Evolutionary conservation across 352 stramenopile species (phyloP).

Genomic region (Phytophthora cactorum): DNA sequence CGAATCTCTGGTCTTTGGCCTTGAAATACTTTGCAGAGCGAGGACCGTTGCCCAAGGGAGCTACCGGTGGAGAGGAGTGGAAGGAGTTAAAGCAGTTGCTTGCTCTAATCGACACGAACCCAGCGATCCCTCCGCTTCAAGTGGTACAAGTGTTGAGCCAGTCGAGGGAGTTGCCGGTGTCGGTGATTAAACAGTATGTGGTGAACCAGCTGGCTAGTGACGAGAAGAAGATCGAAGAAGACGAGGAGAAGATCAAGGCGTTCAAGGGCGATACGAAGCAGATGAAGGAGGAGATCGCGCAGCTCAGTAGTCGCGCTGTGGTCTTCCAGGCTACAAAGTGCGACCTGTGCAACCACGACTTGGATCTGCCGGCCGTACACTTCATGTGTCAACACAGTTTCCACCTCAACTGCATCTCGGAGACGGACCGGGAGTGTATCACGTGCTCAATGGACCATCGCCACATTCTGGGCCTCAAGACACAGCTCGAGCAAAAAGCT

Average conservation of each 20-base stretch:
- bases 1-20: slow-evolving; percentile 90
- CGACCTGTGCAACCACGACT: slow-evolving; percentile 87
- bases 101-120: slow-evolving; percentile 78
- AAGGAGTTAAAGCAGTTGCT: slow-evolving; percentile 83
- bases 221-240: slow-evolving; percentile 84
- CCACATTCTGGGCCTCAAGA: slow-evolving; percentile 87
- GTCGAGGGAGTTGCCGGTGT: slow-evolving; percentile 79
- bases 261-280: slow-evolving; percentile 89
- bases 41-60: slow-evolving; percentile 73
- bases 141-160: slow-evolving; percentile 88
- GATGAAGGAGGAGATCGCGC: slow-evolving; percentile 90
- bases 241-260: slow-evolving; percentile 87
- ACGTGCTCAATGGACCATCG: slow-evolving; percentile 89
- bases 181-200: slow-evolving; percentile 87
- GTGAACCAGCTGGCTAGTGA: slow-evolving; percentile 84
- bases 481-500: slow-evolving; percentile 87
- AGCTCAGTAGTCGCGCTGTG: slow-evolving; percentile 84
- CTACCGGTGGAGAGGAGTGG: slow-evolving; percentile 70
- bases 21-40: slow-evolving; percentile 92
- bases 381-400: slow-evolving; percentile 93
- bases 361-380: slow-evolving; percentile 91
- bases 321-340: slow-evolving; percentile 93
- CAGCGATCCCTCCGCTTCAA: slow-evolving; percentile 83
- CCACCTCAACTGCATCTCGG: slow-evolving; percentile 91
- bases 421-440: slow-evolving; percentile 90